Evolutionary conservation across 495 filamentous ascomycete genomes (phyloP), one percentile per base, ranked within the genome.

Genomic region (Alectoria sarmentosa): DNA sequence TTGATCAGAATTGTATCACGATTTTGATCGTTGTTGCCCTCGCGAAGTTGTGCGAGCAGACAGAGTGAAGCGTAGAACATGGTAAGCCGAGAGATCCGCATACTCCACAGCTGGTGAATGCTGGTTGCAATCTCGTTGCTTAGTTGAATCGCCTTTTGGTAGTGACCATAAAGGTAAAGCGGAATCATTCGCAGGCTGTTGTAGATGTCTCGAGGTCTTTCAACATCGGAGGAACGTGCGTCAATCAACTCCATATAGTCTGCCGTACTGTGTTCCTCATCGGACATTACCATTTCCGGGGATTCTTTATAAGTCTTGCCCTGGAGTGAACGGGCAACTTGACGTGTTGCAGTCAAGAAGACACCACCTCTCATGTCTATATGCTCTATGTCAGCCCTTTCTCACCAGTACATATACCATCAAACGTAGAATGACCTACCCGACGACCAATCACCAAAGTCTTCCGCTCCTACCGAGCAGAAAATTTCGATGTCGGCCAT

Each of bases 271-370:
- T 95, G 91, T 15, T 86, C 76, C 9, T 85, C 83, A 69, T 96
- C 91, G 49, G 80, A 84, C 78, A 96, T 80, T 34, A 93, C 78
- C 34, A 80, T 78, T 0, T 82, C 73, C 4, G 89, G 73, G 14
- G 76, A 75, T 3, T 75, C 73, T 28, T 75, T 79, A n/a, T 80
- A 76, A 0, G 92, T 96, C 73, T 92, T 96, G 44, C 92, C 92
- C 76, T 93, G 90, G 37, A 96, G 74, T 23, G 92, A 90, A 21
- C 90, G 82, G 56, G 84, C 84, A 61, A 87, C 86, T 76, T 96
- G 91, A 67, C 86, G 77, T 64, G 46, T 67, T 37, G 61, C 80
- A 63, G 90, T 81, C 15, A 95, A 79, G 66, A 90, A 79, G 10
- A 84, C 84, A 15, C 92, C 91, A 21, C 91, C 92, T 36, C 90